phyloP scores from a whole-genome alignment of 768 basidiomycete species.

The Melanogaster broomeanus region DNA sequence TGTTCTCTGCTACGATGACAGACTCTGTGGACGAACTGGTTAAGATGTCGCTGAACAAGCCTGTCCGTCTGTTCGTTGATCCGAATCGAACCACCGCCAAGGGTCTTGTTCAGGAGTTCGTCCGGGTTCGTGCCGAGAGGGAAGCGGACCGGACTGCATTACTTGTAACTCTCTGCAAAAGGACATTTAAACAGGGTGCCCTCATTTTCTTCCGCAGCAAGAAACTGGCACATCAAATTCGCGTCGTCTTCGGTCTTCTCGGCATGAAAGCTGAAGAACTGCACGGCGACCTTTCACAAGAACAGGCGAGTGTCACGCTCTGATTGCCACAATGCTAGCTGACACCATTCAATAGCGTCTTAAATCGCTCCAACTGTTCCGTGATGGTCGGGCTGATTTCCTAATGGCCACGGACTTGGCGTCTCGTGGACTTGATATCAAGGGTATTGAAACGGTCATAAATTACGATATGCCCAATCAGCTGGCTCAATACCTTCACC shows the following conservation, averaged over 20 bases:
- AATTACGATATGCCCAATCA: conserved; percentile 99
- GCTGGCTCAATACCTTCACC: conserved; percentile 91
- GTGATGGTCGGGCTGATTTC: conserved; percentile 86
- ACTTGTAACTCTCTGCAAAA: conserved; percentile 81
- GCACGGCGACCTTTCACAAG: conserved; percentile 95
- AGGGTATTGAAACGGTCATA: conserved; percentile 95
- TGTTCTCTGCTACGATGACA: conserved; percentile 99
- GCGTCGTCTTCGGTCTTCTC: conserved; percentile 87
- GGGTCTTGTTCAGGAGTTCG: conserved; percentile 91
- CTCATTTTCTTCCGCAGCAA: conserved; percentile 97
- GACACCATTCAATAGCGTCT: conserved; percentile 60
- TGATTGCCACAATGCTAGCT: conserved; percentile 1
- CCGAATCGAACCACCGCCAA: conserved; percentile 86
- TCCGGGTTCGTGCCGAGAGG: conserved; percentile 82
- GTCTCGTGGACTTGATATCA: conserved; percentile 94
- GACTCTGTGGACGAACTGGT: conserved; percentile 95
- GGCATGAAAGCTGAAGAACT: conserved; percentile 90
- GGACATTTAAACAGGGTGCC: conserved; percentile 80
- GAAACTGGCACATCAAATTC: conserved; percentile 95
- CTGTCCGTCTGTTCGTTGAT: conserved; percentile 94
- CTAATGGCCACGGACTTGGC: conserved; percentile 97
- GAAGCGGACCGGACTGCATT: conserved; percentile 76
- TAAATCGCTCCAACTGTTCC: conserved; percentile 81
- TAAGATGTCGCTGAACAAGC: conserved; percentile 88
- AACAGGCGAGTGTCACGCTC: conserved; percentile 61